phyloP scores from a whole-genome alignment of 2,329 filamentous ascomycete genomes.

The Chrysoporthe puriensis region DNA sequence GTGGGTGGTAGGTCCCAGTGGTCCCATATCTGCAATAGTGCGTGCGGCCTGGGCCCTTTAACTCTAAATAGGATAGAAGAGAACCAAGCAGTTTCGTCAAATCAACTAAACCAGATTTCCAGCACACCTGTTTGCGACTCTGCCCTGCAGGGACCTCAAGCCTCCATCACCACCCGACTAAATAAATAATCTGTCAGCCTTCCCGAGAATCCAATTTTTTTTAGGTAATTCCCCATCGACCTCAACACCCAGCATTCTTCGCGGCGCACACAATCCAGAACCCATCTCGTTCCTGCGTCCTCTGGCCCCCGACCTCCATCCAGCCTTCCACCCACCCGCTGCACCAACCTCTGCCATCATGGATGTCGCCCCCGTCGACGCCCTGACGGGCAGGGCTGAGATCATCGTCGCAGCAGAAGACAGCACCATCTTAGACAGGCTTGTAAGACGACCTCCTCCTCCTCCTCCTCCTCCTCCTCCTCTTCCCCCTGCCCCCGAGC shows the following conservation, averaged over 20 bases:
- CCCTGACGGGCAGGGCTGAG: slow-evolving; percentile 58
- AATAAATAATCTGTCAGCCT: slow-evolving; percentile 20
- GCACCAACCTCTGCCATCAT: neutral
- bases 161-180: neutral
- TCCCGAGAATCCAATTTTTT: slow-evolving; percentile 25
- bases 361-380: slow-evolving; percentile 41
- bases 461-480: neutral
- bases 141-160: neutral
- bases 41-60: neutral
- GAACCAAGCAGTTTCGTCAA: neutral
- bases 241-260: neutral
- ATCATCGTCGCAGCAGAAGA: slow-evolving; percentile 58
- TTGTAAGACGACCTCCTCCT: slow-evolving; percentile 51
- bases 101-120: neutral
- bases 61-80: neutral
- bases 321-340: neutral
- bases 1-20: too few relatives aligned
- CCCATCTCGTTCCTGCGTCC: slow-evolving; percentile 8
- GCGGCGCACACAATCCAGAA: neutral
- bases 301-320: slow-evolving; percentile 14
- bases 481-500: too few relatives aligned
- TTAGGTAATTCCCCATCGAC: slow-evolving; percentile 16
- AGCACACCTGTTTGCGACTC: neutral
- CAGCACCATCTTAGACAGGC: slow-evolving; percentile 58
- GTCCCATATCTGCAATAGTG: too few relatives aligned